Percentiles rank a stretch among this genome's conserved stretches.
These are phyloP conservation scores for Kandelia obovata DNA, from an alignment of 345 rosid genomes.

Conservation along the genomic window DNA sequence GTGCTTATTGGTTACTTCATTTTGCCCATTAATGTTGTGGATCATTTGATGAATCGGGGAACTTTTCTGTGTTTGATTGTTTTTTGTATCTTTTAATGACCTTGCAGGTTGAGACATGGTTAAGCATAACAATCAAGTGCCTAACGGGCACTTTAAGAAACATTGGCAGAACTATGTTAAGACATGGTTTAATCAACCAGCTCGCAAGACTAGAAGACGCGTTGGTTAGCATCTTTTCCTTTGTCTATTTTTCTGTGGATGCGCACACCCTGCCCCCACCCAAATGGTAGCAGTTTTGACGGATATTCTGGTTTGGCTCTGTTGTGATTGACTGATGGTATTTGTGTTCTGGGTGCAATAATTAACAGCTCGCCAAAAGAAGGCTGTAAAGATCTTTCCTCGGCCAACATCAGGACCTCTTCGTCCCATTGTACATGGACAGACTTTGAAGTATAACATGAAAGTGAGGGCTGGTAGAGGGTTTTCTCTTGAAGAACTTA, in stretches of 20 bases:
- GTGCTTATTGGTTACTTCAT: too few species aligned
- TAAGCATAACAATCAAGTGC: constrained; percentile 53
- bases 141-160: constrained; percentile 36
- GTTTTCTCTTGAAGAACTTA: constrained; percentile 85
- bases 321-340: background rate
- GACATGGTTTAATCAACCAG: constrained; percentile 94
- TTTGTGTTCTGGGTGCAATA: background rate
- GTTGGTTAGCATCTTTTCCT: constrained; percentile 18
- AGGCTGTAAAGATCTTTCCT: constrained; percentile 36
- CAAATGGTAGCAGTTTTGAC: too few species aligned
- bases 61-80: too few species aligned
- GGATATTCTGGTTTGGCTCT: background rate
- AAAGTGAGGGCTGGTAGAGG: constrained; percentile 85
- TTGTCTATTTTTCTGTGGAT: background rate
- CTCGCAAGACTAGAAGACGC: constrained; percentile 65
- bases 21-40: too few species aligned
- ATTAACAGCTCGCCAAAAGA: constrained; percentile 30
- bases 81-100: too few species aligned
- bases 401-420: constrained; percentile 47
- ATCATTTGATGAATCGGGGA: too few species aligned
- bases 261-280: too few species aligned
- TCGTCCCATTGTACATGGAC: constrained; percentile 71
- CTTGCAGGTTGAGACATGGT: constrained; percentile 46
- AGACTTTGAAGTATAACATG: constrained; percentile 87
- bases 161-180: constrained; percentile 85